Evolutionary conservation across 1,139 yeast genomes (phyloP).

Genomic region (Spencermartinsiella ligniputridi): DNA sequence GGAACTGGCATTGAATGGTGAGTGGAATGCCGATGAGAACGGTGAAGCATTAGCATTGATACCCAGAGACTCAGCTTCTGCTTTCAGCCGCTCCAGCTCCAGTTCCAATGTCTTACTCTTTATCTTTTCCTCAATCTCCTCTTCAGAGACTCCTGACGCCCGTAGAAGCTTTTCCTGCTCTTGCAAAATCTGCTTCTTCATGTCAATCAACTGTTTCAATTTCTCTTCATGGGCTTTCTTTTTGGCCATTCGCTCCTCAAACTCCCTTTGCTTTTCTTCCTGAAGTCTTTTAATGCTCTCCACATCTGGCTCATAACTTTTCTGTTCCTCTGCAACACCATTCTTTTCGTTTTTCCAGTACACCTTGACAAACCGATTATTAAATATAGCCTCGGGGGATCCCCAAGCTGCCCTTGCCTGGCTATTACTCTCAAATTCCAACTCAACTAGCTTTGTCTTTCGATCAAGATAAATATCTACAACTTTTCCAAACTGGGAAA

Average conservation of each 20-base stretch:
- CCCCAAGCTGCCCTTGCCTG: slow-evolving; percentile 43
- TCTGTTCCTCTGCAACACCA: slow-evolving; percentile 8
- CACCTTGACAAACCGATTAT: slow-evolving; percentile 46
- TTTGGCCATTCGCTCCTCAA: slow-evolving; percentile 38
- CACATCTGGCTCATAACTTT: slow-evolving; percentile 24
- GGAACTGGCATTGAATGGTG: slow-evolving; percentile 2
- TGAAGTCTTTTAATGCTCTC: slow-evolving; percentile 38
- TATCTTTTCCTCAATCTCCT: slow-evolving; percentile 26
- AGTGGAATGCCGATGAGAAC: slow-evolving; percentile 8
- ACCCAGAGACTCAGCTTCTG: slow-evolving; percentile 35
- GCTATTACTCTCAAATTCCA: slow-evolving; percentile 38
- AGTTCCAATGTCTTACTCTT: slow-evolving; percentile 33
- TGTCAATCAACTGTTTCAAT: slow-evolving; percentile 33
- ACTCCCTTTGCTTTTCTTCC: slow-evolving; percentile 39
- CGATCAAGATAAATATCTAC: slow-evolving; percentile 30
- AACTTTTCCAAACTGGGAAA: slow-evolving; percentile 40
- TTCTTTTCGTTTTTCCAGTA: slow-evolving; percentile 36
- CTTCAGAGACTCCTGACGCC: slow-evolving; percentile 26
- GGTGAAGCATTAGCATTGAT: slow-evolving; percentile 13
- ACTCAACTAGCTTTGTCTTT: slow-evolving; percentile 32
- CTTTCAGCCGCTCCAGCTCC: slow-evolving; percentile 33
- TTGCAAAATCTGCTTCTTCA: slow-evolving; percentile 35
- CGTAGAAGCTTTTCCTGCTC: slow-evolving; percentile 31
- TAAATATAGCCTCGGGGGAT: slow-evolving; percentile 44
- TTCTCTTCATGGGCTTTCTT: slow-evolving; percentile 34